Conservation (phyloP, 768 basidiomycete genomes). For the Xerocomellus dryophilus region DNA sequence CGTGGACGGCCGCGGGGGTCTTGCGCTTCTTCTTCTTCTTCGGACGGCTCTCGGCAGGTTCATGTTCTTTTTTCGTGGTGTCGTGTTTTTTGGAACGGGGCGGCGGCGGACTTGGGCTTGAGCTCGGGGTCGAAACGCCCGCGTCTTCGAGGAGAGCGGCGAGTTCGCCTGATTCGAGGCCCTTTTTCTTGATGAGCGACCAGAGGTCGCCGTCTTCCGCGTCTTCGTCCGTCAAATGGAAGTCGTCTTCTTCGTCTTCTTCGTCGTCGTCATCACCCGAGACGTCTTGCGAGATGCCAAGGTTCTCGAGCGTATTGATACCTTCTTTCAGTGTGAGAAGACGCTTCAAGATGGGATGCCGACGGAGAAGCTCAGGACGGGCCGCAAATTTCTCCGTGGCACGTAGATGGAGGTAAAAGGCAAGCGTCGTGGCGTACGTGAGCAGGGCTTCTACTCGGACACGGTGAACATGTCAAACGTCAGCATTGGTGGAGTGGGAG, state of each 20-base stretch:
- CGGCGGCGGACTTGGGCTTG: slow-evolving; percentile 10
- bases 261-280: slow-evolving; percentile 42
- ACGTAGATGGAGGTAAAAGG: slow-evolving; percentile 90
- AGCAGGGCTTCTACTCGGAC: slow-evolving; percentile 70
- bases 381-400: slow-evolving; percentile 61
- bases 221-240: slow-evolving; percentile 38
- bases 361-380: slow-evolving; percentile 58
- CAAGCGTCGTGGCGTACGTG: slow-evolving; percentile 85
- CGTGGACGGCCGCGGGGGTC: slow-evolving; percentile 25
- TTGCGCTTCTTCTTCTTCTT: slow-evolving; percentile 69
- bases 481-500: not conserved
- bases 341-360: slow-evolving; percentile 70
- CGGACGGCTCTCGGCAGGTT: slow-evolving; percentile 25
- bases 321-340: slow-evolving; percentile 82
- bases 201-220: slow-evolving; percentile 43
- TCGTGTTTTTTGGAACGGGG: not conserved
- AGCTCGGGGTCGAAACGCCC: slow-evolving; percentile 8
- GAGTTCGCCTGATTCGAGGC: slow-evolving; percentile 48
- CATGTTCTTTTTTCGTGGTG: slow-evolving; percentile 9
- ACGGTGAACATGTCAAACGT: not conserved
- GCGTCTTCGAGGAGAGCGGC: slow-evolving; percentile 57
- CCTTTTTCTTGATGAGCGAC: slow-evolving; percentile 37
- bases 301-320: slow-evolving; percentile 74
- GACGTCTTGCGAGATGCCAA: slow-evolving; percentile 66
- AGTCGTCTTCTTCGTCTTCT: slow-evolving; percentile 23